Base-by-base conservation (phyloP, 2,329 filamentous ascomycete genomes). In the Botrytis deweyae region DNA sequence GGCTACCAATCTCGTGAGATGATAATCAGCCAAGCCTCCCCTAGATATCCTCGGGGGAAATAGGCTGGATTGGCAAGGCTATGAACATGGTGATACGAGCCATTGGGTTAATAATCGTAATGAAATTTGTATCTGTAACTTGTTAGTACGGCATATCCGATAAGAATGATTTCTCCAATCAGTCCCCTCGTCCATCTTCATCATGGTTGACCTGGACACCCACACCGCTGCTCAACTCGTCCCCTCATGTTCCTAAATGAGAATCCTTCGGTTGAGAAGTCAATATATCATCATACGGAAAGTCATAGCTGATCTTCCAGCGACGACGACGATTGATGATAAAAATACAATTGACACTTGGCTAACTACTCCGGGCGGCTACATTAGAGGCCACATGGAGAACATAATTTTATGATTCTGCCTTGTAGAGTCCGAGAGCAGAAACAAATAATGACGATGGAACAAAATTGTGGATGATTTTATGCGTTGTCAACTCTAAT, bases 171-270 rank as follows among this genome's bases (percentile, higher is more conserved):
- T 52, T 36, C 22, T 71, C 42, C 46, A 38, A 63, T 71, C 40
- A 49, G 14, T 36, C 46, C n/a, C 46, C 20, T 38, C 42, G 55
- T 70, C 68, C 49, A 38, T 70, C 36, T n/a, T 44, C 16, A n/a
- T 25, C n/a, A 33, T 22, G 40, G 70, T 72, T 72, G 70, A 68
- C 70, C 70, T 72, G 70, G 70, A 72, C 70, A 72, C 70, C 38
- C 70, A 72, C 70, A 72, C 70, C 70, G 70, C 70, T 59, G 66
- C 36, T 58, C 49, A 69, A 18, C 40, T n/a, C 52, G n/a, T 67
- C 62, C 63, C 61, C 38, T 44, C 33, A 12, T 44, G 62, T 72
- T 55, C 58, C 38, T 46, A n/a, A 59, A 42, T 44, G 61, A 33
- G n/a, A 55, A 49, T 38, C 70, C 29, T 72, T 55, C 36, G 33